Conservation (phyloP, 768 basidiomycete genomes). For the Glaciozyma martinii region DNA sequence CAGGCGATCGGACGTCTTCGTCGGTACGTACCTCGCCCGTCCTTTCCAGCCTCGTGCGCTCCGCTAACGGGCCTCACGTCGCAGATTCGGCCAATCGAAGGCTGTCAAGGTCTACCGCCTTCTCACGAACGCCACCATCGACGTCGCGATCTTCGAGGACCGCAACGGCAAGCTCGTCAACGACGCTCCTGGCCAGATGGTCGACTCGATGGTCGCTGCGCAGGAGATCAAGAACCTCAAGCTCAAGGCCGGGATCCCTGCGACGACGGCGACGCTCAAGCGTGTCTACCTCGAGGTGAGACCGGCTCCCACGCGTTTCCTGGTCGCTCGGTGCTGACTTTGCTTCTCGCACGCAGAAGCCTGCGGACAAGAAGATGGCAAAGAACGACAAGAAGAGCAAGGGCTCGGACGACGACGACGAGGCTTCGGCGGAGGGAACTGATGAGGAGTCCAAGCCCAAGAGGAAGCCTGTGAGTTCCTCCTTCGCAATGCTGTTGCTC, state of each 20-base stretch:
- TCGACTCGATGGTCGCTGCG: background rate
- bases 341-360: background rate
- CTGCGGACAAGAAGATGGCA: background rate
- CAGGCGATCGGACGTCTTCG: slow-evolving; percentile 47
- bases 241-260: background rate
- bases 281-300: background rate
- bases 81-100: slow-evolving; percentile 69
- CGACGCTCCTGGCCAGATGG: background rate
- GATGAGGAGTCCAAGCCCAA: slow-evolving; percentile 1
- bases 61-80: background rate
- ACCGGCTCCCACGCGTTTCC: background rate
- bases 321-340: background rate
- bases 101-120: slow-evolving; percentile 75
- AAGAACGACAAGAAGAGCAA: slow-evolving; percentile 3
- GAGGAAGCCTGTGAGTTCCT: background rate
- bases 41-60: background rate
- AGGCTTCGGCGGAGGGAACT: background rate
- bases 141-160: slow-evolving; percentile 61
- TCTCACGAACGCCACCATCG: slow-evolving; percentile 77
- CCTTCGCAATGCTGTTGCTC: background rate
- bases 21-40: slow-evolving; percentile 63
- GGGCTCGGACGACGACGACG: background rate
- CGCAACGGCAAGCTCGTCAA: slow-evolving; percentile 19
- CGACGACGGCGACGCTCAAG: background rate
- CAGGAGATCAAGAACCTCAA: slow-evolving; percentile 5